Evolutionary conservation across 441 rosid species (phyloP).

Genomic region (Daphne laureola): DNA sequence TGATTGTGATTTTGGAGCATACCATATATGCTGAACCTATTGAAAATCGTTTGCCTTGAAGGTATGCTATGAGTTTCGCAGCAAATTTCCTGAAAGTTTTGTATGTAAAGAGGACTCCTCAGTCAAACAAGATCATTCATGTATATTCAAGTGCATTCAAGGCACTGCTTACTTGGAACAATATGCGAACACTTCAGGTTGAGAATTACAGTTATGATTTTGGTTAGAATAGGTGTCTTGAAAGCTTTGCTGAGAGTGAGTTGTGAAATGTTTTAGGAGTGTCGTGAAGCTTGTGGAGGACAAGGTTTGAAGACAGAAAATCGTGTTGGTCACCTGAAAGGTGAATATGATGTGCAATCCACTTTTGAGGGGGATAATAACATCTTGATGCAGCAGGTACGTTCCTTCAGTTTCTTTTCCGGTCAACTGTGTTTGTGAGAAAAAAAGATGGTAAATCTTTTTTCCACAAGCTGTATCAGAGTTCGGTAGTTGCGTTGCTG

Average conservation of each 20-base stretch:
- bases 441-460: no score
- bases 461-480: no score
- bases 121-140: slow-evolving; percentile 66
- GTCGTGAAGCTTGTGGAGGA: slow-evolving; percentile 97
- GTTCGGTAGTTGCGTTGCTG: no score
- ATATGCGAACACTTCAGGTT: slow-evolving; percentile 93
- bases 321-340: slow-evolving; percentile 72
- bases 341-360: slow-evolving; percentile 85
- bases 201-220: slow-evolving; percentile 9
- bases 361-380: slow-evolving; percentile 95
- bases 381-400: slow-evolving; percentile 92
- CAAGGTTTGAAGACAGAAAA: slow-evolving; percentile 92
- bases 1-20: no score
- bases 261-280: slow-evolving; percentile 44
- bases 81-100: slow-evolving; percentile 70
- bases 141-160: slow-evolving; percentile 81
- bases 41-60: slow-evolving; percentile 18
- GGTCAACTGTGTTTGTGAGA: not conserved
- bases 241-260: slow-evolving; percentile 7
- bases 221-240: slow-evolving; percentile 4
- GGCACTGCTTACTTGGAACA: slow-evolving; percentile 79
- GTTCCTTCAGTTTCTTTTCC: not conserved
- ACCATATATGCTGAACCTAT: no score
- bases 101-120: slow-evolving; percentile 76
- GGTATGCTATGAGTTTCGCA: slow-evolving; percentile 80